A percentile compares a stretch with the other conserved stretches of the same genome.
Conservation (phyloP, 257 asterid species). For the Pogostemon cablin region DNA sequence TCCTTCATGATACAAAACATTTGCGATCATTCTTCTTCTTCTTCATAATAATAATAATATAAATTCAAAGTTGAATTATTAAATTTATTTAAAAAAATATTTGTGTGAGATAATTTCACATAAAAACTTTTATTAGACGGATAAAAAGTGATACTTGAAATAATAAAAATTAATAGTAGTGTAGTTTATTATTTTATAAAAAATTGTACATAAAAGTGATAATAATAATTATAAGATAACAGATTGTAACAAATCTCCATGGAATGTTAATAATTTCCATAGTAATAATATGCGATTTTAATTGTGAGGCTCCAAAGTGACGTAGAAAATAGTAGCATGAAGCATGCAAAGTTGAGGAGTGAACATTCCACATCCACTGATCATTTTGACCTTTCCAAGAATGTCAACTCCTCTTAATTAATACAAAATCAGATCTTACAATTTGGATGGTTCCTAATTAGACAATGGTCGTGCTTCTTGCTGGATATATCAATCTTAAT, state of each 20-base stretch:
- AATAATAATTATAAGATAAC: too few relatives aligned
- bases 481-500: slow-evolving; percentile 1
- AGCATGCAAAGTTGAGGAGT: slow-evolving; percentile 34
- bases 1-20: neutral
- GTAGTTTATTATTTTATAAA: too few relatives aligned
- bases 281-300: neutral
- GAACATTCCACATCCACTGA: slow-evolving; percentile 22
- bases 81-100: too few relatives aligned
- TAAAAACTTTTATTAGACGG: too few relatives aligned
- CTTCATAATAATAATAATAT: neutral
- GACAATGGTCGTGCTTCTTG: slow-evolving; percentile 17
- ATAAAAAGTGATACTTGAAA: too few relatives aligned
- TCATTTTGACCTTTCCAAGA: slow-evolving; percentile 22
- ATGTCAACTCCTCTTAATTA: slow-evolving; percentile 31
- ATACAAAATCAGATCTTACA: neutral
- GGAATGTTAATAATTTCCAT: too few relatives aligned
- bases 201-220: too few relatives aligned
- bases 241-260: too few relatives aligned
- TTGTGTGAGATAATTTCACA: too few relatives aligned
- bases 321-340: slow-evolving; percentile 37
- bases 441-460: neutral
- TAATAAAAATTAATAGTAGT: too few relatives aligned
- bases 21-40: neutral
- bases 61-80: too few relatives aligned
- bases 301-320: slow-evolving; percentile 8